Base-by-base conservation (phyloP, 257 asterid genomes). In the Lycium ferocissimum region DNA sequence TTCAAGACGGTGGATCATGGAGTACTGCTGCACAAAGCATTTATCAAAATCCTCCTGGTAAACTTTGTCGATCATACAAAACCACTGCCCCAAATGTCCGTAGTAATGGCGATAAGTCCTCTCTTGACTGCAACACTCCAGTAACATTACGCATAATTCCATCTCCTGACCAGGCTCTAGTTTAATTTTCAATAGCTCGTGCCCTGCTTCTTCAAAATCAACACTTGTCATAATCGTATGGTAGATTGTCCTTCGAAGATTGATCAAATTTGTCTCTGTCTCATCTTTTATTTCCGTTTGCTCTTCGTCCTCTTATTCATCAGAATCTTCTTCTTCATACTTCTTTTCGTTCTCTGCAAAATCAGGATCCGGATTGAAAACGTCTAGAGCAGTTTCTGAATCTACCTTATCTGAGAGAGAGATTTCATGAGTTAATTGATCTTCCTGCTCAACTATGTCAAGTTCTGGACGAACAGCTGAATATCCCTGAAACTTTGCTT, bases 361-460 rank as follows among this genome's bases (percentile, higher is more conserved):
- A 67, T 49, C 56, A 11, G 83, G 65, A 69, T 90, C 67, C 5
- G 76, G 84, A 63, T 79, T 73, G 75, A 92, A 91, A 33, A 43
- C n/a, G 72, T 91, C 91, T 22, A 87, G 82, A 37, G 81, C 26
- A 40, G 22, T 79, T 90, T 94, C 94, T 0, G 90, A 69, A 84
- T 89, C 89, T 84, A 90, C 12, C 6, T 86, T 86, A 22, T 83
- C 87, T 76, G 84, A 75, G 78, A 92, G 81, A 37, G 90, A 85
- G 26, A 93, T 91, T 17, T 86, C 86, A 84, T 94, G 98, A 5
- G 89, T 92, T 20, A 87, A 87, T 83, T 85, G 89, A 63, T 92
- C 93, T 62, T 82, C 93, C 63, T 15, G 65, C 18, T 87, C 88
- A 37, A 87, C 95, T 40, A 89, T 11, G 9, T 88, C 88, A 86